Evolutionary conservation across 208 protist genomes (phyloP), one percentile per base, ranked within the genome.

Genomic region (Leishmania martiniquensis): DNA sequence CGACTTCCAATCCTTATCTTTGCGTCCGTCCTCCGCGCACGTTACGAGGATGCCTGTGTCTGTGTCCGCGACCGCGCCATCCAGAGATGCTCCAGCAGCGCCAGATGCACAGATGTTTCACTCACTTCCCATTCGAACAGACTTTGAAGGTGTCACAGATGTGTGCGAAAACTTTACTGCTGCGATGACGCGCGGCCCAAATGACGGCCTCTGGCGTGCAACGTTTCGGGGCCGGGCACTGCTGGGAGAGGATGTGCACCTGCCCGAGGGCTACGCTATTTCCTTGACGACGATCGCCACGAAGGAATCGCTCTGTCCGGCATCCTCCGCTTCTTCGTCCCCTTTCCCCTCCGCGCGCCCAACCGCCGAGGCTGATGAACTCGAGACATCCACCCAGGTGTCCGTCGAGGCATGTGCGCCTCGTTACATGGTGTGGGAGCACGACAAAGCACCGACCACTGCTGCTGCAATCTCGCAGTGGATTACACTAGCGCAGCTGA

Each of bases 111-210:
- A 32, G 20, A 7, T 29, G 4, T 87, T 96, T 34, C 93, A 97
- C 57, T 85, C 87, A 7, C 75, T 97, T 7, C 93, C 93, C 15
- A 66, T 95, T 47, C 85, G 86, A 60, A 93, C 90, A 0, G 74
- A 77, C 51, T 97, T 97, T 52, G 75, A 87, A 29, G 91, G 93
- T 57, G 90, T 83, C 34, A 95, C 89, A 17, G 90, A 97, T 69
- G 68, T 97, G 9, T 47, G 62, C 37, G 82, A 76, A 39, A 93
- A 93, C 77, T 95, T 97, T 77, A 87, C 82, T 25, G 47, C 78
- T 10, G 81, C 83, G 51, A 93, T 82, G 42, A 77, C 47, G 20
- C 37, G 63, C 1, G 78, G 72, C 34, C 52, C 51, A 9, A 32
- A 59, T 20, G 60, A 37, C 25, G 75, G 70, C 15, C 34, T 77